Conservation (phyloP, 306 rosid genomes). For the Dalbergia oliveri region DNA sequence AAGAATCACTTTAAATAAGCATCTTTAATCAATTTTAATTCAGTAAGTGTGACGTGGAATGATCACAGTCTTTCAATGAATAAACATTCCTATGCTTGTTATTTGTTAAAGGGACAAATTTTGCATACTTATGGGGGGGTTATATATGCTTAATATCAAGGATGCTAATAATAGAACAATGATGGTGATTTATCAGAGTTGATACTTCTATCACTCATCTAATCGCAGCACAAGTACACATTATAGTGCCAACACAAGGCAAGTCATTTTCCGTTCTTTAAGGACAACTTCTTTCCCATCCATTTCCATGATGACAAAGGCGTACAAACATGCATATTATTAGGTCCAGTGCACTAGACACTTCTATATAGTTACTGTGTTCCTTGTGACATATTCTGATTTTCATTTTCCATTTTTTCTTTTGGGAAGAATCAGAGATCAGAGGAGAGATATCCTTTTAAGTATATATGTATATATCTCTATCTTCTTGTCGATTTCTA, state of each 20-base stretch:
- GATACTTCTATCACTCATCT: constrained; percentile 40
- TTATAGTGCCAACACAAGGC: constrained; percentile 46
- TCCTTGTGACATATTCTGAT: constrained; percentile 42
- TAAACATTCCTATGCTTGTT: not conserved
- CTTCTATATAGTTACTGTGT: constrained; percentile 27
- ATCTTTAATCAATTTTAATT: not conserved
- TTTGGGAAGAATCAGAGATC: constrained; percentile 23
- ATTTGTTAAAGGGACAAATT: constrained; percentile 9
- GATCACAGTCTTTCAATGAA: not conserved
- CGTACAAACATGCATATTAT: constrained; percentile 39
- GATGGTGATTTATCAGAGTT: constrained; percentile 44
- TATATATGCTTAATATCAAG: constrained; percentile 1
- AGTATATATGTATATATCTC: constrained; percentile 23
- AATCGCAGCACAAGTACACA: constrained; percentile 30
- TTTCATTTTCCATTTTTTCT: constrained; percentile 33
- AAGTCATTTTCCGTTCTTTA: constrained; percentile 50
- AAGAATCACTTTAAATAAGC: constrained; percentile 16
- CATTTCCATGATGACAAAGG: constrained; percentile 48
- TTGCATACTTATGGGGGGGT: constrained; percentile 6
- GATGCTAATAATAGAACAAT: constrained; percentile 46
- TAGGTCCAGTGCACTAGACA: constrained; percentile 47
- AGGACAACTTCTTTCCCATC: constrained; percentile 37
- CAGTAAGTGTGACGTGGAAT: constrained; percentile 9
- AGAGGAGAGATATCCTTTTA: constrained; percentile 32
- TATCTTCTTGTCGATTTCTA: constrained; percentile 42